Percentiles rank a stretch among this genome's conserved stretches.
phyloP scores from a whole-genome alignment of 768 basidiomycete genomes.

The Lyophyllum atratum region DNA sequence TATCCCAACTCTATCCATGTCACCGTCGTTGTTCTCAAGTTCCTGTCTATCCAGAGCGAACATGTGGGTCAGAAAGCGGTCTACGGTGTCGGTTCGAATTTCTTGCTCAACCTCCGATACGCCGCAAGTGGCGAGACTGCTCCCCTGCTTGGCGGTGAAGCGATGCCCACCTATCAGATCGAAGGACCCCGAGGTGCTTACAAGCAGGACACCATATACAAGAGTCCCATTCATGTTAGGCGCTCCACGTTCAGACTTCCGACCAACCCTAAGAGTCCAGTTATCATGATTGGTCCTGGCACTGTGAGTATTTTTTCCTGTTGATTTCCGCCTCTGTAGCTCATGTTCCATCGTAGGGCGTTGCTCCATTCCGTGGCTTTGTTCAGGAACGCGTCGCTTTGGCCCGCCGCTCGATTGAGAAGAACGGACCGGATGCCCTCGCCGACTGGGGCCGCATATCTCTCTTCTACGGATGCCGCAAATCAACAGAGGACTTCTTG shows the following conservation, averaged over 20 bases:
- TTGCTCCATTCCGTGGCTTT: constrained; percentile 99
- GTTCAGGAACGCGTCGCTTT: constrained; percentile 97
- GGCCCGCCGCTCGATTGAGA: constrained; percentile 91
- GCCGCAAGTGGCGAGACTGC: constrained; percentile 62
- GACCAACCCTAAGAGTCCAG: constrained; percentile 96
- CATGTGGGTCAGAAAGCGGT: constrained; percentile 65
- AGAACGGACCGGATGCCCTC: constrained; percentile 92
- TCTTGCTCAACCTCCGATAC: constrained; percentile 89
- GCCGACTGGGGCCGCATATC: constrained; percentile 94
- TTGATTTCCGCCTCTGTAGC: constrained; percentile 6
- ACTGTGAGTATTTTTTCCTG: constrained; percentile 64
- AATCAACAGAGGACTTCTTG: constrained; percentile 85
- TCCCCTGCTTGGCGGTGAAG: constrained; percentile 38
- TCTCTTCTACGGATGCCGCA: constrained; percentile 96
- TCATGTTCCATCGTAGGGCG: constrained; percentile 60
- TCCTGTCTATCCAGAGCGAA: constrained; percentile 64
- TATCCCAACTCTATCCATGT: constrained; percentile 89
- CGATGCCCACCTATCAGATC: constrained; percentile 76
- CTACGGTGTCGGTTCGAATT: constrained; percentile 93
- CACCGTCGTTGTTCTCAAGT: constrained; percentile 94
- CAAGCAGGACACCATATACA: constrained; percentile 68
- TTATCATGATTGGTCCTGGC: constrained; percentile 99
- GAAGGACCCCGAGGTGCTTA: constrained; percentile 91
- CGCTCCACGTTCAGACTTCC: constrained; percentile 96
- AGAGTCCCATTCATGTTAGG: constrained; percentile 91